Conservation (phyloP, 345 rosid species). For the Populus deltoides region DNA sequence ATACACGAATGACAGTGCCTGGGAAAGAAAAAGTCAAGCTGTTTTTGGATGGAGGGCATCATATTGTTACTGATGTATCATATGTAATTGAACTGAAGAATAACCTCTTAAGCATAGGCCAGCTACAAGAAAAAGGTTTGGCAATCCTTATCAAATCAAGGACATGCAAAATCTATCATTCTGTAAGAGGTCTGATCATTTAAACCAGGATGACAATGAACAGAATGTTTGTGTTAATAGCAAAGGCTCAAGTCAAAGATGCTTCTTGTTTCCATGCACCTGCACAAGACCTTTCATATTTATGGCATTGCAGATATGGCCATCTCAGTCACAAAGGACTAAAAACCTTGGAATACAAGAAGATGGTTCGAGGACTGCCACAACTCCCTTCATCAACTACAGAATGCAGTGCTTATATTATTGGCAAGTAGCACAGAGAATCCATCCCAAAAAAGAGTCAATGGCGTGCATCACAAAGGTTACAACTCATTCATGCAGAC, state of each 20-base stretch:
- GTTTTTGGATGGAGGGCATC: not conserved
- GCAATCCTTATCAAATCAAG: not conserved
- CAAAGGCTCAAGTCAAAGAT: too few species aligned
- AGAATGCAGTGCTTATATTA: not conserved
- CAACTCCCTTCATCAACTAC: not conserved
- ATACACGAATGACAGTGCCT: not conserved
- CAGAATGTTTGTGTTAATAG: too few species aligned
- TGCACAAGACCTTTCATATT: not conserved
- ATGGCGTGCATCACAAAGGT: not conserved
- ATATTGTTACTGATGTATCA: not conserved
- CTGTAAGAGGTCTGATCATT: not conserved
- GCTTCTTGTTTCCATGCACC: not conserved
- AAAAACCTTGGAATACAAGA: not conserved
- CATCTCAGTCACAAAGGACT: constrained; percentile 1
- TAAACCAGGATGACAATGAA: not conserved
- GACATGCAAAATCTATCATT: too few species aligned
- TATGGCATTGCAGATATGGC: constrained; percentile 2
- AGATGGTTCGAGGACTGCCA: not conserved
- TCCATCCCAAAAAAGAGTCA: not conserved
- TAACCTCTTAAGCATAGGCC: not conserved
- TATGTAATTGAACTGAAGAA: not conserved
- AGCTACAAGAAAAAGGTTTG: not conserved
- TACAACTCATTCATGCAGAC: not conserved
- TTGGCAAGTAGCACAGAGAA: not conserved
- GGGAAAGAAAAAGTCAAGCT: not conserved